Evolutionary conservation across 345 rosid genomes (phyloP), one percentile per base, ranked within the genome.

Genomic region (Arabis hirsuta): DNA sequence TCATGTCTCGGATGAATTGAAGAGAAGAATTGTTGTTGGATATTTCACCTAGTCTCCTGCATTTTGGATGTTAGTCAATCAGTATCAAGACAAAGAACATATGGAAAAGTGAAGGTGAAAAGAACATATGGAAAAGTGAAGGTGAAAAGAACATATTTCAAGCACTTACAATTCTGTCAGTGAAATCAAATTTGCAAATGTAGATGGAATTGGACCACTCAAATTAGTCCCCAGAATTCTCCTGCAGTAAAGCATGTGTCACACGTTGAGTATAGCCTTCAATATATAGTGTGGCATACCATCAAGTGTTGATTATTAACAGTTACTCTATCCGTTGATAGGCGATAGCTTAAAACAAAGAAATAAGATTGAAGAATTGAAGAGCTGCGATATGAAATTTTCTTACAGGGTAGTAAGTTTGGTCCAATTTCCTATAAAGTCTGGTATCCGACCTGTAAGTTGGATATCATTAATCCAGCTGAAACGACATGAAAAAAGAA

Each of bases 371-470:
- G 24, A 22, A 22, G 24, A 22, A 68, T 38, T 74, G 62, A 45
- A 57, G 39, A 38, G 55, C 62, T 53, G 62, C 16, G 20, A 38
- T 29, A 9, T 60, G 4, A 51, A 52, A 53, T 19, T 7, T 13
- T 24, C 89, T 80, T 54, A 91, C 96, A 91, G 55, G 10, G 46
- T 8, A 31, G 4, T 12, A 69, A 91, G 84, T 44, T 66, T 84
- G 59, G 86, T 71, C 91, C 87, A 88, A 58, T 78, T 85, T 50
- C 92, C 97, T 41, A 84, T 82, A 50, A 91, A 86, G 58, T 78
- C 86, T 2, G 98, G 98, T 72, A 92, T 79, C 32, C 13, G 78
- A 61, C 98, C 94, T 4, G 86, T 84, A 55, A 88, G 79, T 61
- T 78, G 78, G 73, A 53, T 79, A 73, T 88, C 92, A 13, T 84